phyloP scores from a whole-genome alignment of 2,329 filamentous ascomycete genomes.

The Zasmidium angulare region DNA sequence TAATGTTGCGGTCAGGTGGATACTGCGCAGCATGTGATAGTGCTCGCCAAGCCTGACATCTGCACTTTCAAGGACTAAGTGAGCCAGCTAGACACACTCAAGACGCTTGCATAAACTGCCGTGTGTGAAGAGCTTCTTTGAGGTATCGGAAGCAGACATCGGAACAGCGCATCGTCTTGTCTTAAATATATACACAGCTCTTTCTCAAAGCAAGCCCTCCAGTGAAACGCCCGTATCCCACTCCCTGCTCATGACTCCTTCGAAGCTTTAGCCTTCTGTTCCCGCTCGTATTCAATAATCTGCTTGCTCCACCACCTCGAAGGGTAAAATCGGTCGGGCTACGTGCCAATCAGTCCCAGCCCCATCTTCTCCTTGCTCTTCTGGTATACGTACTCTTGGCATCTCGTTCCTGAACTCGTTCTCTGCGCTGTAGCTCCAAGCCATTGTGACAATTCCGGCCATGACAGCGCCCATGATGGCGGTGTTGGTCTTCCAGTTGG shows the following conservation, averaged over 20 bases:
- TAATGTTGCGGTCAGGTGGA: too few relatives aligned
- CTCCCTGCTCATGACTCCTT: conserved; percentile 6
- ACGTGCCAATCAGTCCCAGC: conserved; percentile 14
- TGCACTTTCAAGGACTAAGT: too few relatives aligned
- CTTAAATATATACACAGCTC: conserved; percentile 5
- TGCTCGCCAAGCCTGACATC: too few relatives aligned
- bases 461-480: conserved; percentile 69
- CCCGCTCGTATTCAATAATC: conserved; percentile 66
- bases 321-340: conserved; percentile 72
- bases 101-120: not conserved
- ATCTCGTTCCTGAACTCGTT: conserved; percentile 71
- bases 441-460: conserved; percentile 65
- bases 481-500: conserved; percentile 95
- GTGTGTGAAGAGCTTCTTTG: not conserved
- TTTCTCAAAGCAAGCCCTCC: not conserved
- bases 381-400: conserved; percentile 54
- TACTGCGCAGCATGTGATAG: too few relatives aligned
- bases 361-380: conserved; percentile 3
- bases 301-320: conserved; percentile 79
- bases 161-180: not conserved
- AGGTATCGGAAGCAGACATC: not conserved
- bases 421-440: conserved; percentile 70
- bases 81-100: not conserved
- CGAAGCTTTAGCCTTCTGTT: conserved; percentile 18
- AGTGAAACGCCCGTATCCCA: conserved; percentile 1